Evolutionary conservation across 2,329 filamentous ascomycete species (phyloP), one percentile per base, ranked within the genome.

Genomic region (Trichoderma harzianum): DNA sequence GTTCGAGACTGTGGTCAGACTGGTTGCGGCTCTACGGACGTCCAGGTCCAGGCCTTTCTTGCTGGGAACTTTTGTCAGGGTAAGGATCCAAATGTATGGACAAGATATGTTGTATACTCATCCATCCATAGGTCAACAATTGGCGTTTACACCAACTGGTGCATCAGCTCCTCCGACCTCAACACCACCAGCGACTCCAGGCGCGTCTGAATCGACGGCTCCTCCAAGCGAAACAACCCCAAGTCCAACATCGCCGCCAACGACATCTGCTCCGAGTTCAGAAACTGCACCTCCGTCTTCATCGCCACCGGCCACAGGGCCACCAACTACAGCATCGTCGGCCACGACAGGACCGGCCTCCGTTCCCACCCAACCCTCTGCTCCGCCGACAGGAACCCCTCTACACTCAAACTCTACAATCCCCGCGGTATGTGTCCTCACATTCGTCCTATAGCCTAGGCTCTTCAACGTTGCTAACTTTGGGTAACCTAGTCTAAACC

Each of bases 1-100:
- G 77, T 82, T 67, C 74, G 77, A n/a, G 81, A 83, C 64, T 83
- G 82, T 72, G 78, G 78, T 36, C 73, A 62, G 30, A 30, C 72
- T 28, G 75, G 77, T 11, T 82, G 81, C 63, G 74, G 74, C 7
- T 77, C 78, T 14, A 76, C 75, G 5, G 77, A 77, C 7, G 72
- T 76, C 30, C 78, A 80, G 69, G 73, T 82, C 11, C 76, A 77
- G 18, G 62, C 75, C 8, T 80, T 76, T 34, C 72, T 75, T 16
- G 76, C 76, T 16, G 70, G 73, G 1, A 58, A 74, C 6, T 74
- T 80, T 39, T 82, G 68, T 36, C 71, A 71, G 32, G 73, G 74
- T 75, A 55, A 75, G 55, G 26, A 36, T 30, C 26, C 24, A 30
- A 24, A 7, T 21, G 55, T 18, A 43, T 16, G 21, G n/a, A 24